phyloP scores from a whole-genome alignment of 164 flowering plant genomes.

The Santalum album region DNA sequence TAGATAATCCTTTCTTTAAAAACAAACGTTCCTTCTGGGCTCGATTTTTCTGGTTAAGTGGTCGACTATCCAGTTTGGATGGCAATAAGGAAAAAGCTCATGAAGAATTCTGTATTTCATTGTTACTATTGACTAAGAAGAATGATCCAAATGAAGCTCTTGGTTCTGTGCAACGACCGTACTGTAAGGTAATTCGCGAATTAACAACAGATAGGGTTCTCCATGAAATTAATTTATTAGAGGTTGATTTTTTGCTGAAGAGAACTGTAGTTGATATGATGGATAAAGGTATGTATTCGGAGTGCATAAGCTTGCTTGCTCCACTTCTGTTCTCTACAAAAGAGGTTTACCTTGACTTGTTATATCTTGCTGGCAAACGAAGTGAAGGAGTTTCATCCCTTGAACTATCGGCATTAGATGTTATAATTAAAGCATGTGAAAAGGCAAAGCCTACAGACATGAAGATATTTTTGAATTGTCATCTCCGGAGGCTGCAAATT shows the following conservation, averaged over 20 bases:
- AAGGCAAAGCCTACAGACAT: constrained; percentile 41
- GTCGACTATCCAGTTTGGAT: constrained; percentile 48
- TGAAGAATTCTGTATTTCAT: constrained; percentile 48
- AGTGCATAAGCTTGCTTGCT: constrained; percentile 57
- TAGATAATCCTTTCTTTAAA: constrained; percentile 18
- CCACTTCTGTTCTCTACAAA: constrained; percentile 59
- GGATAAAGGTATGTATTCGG: constrained; percentile 57
- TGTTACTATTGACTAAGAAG: constrained; percentile 45
- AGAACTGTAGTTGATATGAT: constrained; percentile 46
- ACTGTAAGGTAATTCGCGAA: constrained; percentile 51
- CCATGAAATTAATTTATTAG: constrained; percentile 59
- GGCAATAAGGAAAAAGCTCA: constrained; percentile 69
- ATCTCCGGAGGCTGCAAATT: constrained; percentile 57
- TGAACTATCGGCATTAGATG: constrained; percentile 71
- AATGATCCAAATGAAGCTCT: constrained; percentile 21
- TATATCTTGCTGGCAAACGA: constrained; percentile 23
- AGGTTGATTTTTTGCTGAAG: constrained; percentile 54
- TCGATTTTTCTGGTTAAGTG: constrained; percentile 86
- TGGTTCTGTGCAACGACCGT: constrained; percentile 36
- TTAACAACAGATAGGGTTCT: constrained; percentile 50
- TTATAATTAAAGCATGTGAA: constrained; percentile 63
- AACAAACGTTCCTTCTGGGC: constrained; percentile 59
- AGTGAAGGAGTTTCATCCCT: constrained; percentile 33
- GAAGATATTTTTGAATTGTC: constrained; percentile 55
- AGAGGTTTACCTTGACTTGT: constrained; percentile 37